Base-by-base conservation (phyloP, 1,139 yeast genomes). In the Pichia sp. region DNA sequence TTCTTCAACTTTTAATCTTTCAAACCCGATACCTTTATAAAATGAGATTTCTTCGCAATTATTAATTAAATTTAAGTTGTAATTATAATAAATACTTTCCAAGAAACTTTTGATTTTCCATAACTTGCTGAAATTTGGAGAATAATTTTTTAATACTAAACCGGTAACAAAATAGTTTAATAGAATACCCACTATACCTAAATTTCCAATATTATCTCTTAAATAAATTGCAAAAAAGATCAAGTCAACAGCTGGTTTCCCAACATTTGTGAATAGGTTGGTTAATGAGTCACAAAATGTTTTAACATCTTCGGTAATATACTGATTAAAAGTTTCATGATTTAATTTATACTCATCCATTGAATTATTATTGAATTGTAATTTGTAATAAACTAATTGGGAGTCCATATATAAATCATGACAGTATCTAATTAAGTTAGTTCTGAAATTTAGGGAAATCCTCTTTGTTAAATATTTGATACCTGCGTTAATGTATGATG, bases 41-140 rank as follows among this genome's bases (percentile, higher is more conserved):
- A 90, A 90, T 0, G 96, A 95, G 60, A 90, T 88, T 64, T 90
- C 97, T 68, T 90, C 97, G 58, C 90, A 84, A 61, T 90, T 90
- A 49, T 86, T 83, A 62, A 88, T 88, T 62, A 90, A 73, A 61
- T 87, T 85, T 58, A 89, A 72, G 61, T 90, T 95, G 55, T 87
- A 86, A 58, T 86, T 89, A 62, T 90, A 85, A 64, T 87, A 90
- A 52, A 85, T 85, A 49, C 97, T 96, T 67, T 90, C 97, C 34
- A 90, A 76, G 43, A 78, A 79, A 5, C 95, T 85, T 64, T 81
- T 85, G 42, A 72, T 70, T 39, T 92, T 79, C 20, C 90, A 78
- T 49, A 89, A 69, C 59, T 77, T 78, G n/a, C 95, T 96, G 65
- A 90, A 86, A 26, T 90, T 77, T 13, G 97, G 97, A 0, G 96